Evolutionary conservation across 1,139 yeast species (phyloP).

Genomic region (Wickerhamomyces sp.): DNA sequence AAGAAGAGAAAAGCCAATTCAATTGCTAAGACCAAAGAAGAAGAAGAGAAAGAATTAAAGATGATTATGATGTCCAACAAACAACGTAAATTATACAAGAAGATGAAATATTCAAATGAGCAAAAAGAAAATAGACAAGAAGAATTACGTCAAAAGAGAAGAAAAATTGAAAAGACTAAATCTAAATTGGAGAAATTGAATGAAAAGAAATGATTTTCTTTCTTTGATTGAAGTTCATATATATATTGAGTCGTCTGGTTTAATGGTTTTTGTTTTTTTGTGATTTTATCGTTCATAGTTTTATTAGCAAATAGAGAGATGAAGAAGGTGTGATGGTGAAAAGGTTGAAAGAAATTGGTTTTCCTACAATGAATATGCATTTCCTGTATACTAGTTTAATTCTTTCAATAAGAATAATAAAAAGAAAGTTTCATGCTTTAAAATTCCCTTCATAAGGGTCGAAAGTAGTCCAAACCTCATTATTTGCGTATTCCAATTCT

Average conservation of each 20-base stretch:
- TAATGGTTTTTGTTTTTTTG: too few relatives aligned
- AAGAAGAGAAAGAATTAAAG: conserved; percentile 82
- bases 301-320: background rate
- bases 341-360: background rate
- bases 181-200: conserved; percentile 43
- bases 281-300: background rate
- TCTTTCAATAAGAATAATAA: too few relatives aligned
- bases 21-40: conserved; percentile 41
- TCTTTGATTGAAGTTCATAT: background rate
- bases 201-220: conserved; percentile 18
- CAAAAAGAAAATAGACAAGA: conserved; percentile 80
- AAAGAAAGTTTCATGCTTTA: background rate
- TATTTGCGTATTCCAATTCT: conserved; percentile 38
- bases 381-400: background rate
- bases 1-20: conserved; percentile 31
- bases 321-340: background rate
- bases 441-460: too few relatives aligned
- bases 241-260: too few relatives aligned
- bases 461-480: too few relatives aligned
- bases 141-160: conserved; percentile 70
- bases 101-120: conserved; percentile 90
- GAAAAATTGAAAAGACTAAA: conserved; percentile 68
- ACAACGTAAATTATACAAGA: conserved; percentile 89
- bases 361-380: background rate
- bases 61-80: conserved; percentile 97